Percentiles rank a stretch among this genome's conserved stretches.
phyloP scores from a whole-genome alignment of 2,329 filamentous ascomycete species.

The Colletotrichum shisoi region DNA sequence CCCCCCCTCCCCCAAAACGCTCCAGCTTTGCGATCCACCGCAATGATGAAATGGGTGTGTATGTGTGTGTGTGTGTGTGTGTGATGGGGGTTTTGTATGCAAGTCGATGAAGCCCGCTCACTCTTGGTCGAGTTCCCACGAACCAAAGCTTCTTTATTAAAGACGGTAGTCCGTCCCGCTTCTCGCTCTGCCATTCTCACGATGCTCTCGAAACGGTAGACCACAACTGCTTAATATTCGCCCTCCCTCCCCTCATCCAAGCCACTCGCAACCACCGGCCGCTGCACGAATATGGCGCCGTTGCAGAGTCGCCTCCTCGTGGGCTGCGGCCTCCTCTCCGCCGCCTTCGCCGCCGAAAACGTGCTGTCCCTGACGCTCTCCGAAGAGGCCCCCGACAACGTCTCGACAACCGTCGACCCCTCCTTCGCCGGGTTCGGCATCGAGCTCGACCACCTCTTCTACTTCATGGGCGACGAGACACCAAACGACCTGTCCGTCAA shows the following conservation, averaged over 20 bases:
- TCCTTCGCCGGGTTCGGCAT: constrained; percentile 38
- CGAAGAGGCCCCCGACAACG: constrained; percentile 23
- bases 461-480: constrained; percentile 37
- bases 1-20: neutral
- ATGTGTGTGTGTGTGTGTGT: constrained; percentile 1
- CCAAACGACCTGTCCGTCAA: constrained; percentile 32
- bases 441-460: constrained; percentile 35
- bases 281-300: constrained; percentile 28
- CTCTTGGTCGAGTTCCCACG: neutral
- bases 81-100: neutral
- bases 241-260: neutral
- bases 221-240: neutral
- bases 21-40: constrained; percentile 30
- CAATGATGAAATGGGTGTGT: constrained; percentile 35
- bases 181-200: constrained; percentile 13
- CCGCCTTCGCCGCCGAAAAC: constrained; percentile 24
- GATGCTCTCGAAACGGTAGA: constrained; percentile 14
- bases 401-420: constrained; percentile 27
- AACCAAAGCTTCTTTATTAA: constrained; percentile 19
- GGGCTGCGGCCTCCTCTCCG: constrained; percentile 29
- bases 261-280: constrained; percentile 4
- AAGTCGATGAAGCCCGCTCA: constrained; percentile 11
- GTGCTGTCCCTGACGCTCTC: constrained; percentile 25
- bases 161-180: constrained; percentile 21
- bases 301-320: constrained; percentile 30